Evolutionary conservation across 75 land plant genomes (phyloP).

Genomic region (Larix kaempferi): DNA sequence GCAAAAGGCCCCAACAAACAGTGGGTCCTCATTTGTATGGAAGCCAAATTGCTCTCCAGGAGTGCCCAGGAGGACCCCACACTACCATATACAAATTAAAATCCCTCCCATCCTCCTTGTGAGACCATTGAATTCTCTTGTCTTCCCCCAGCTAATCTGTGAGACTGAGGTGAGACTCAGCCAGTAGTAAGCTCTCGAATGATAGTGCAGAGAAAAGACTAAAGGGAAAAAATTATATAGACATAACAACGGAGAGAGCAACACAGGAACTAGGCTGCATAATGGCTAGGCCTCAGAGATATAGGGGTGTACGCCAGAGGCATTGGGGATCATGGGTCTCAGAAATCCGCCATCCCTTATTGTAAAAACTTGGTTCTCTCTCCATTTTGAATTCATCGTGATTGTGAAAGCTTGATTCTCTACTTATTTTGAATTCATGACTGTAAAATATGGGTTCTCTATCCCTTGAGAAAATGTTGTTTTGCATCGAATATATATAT

Average conservation of each 20-base stretch:
- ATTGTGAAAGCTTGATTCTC: too few relatives aligned
- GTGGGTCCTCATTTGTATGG: constrained; percentile 6
- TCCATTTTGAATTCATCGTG: too few relatives aligned
- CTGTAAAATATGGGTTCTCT: too few relatives aligned
- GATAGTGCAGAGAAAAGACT: not conserved
- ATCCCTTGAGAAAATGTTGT: not conserved
- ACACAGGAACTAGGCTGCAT: not conserved
- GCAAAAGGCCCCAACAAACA: not conserved
- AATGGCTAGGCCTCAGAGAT: constrained; percentile 38
- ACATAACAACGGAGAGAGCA: not conserved
- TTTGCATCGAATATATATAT: not conserved
- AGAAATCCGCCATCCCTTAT: constrained; percentile 56
- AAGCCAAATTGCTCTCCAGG: not conserved
- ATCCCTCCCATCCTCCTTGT: not conserved
- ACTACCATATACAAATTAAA: constrained; percentile 2
- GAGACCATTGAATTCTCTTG: not conserved
- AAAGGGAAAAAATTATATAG: not conserved
- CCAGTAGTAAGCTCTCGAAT: not conserved
- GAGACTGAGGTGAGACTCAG: not conserved
- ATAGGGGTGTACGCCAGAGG: constrained; percentile 55
- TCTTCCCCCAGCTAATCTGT: not conserved
- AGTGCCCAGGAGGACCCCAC: constrained; percentile 1
- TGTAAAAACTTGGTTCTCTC: constrained; percentile 19
- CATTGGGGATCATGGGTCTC: constrained; percentile 82
- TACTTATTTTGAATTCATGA: too few relatives aligned